Percentiles rank a stretch among this genome's conserved stretches.
These are phyloP conservation scores for Wallemia mellicola DNA, from an alignment of 1,284 basidiomycete genomes.

Conservation along the genomic window DNA sequence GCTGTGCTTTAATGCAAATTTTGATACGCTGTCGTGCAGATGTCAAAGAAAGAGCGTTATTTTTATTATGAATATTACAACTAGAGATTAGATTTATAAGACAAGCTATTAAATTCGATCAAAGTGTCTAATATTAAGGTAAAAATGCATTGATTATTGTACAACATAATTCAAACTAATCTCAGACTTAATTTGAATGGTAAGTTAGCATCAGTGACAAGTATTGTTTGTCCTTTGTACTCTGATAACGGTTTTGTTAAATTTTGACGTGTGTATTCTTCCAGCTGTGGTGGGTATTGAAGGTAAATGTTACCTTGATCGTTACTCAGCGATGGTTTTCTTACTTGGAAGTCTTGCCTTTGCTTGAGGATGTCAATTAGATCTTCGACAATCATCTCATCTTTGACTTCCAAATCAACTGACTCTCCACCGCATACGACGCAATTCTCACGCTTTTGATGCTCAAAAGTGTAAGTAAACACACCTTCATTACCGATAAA, in stretches of 20 bases:
- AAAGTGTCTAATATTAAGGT: background rate
- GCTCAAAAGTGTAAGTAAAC: conserved; percentile 92
- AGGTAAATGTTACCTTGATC: conserved; percentile 45
- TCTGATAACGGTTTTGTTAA: conserved; percentile 57
- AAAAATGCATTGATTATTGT: background rate
- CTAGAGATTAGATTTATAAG: background rate
- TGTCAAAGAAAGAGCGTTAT: background rate
- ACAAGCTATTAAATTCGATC: background rate
- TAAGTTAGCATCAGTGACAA: conserved; percentile 57
- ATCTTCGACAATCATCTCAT: conserved; percentile 45
- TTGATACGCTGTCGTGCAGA: background rate
- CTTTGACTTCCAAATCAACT: conserved; percentile 32
- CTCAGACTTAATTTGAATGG: conserved; percentile 56
- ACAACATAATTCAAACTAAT: background rate
- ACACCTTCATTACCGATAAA: conserved; percentile 73
- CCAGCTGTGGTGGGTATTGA: conserved; percentile 67
- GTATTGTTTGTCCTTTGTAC: conserved; percentile 48
- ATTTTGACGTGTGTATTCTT: conserved; percentile 60
- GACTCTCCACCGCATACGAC: conserved; percentile 88
- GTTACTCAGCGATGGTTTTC: conserved; percentile 52
- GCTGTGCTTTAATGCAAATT: background rate
- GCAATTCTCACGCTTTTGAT: conserved; percentile 72
- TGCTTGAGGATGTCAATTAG: conserved; percentile 59
- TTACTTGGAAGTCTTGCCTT: conserved; percentile 70
- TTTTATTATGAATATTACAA: background rate